Evolutionary conservation across 2,329 filamentous ascomycete species (phyloP).

Genomic region (Sporothrix dimorphospora): DNA sequence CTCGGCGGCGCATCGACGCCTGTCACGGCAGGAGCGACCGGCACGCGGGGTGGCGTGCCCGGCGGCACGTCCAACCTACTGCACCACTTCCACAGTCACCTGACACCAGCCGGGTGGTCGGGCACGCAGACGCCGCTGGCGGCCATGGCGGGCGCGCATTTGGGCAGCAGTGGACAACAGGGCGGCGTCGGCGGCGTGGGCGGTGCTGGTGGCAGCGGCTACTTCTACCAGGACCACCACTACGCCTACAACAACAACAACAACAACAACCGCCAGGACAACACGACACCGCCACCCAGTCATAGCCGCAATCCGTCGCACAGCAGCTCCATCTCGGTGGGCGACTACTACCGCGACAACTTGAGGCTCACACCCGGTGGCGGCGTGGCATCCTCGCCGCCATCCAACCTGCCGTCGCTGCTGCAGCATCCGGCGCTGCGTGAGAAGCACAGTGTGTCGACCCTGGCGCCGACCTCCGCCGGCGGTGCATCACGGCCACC

Average conservation of each 20-base stretch:
- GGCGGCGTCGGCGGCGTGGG: conserved; percentile 36
- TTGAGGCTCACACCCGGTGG: conserved; percentile 18
- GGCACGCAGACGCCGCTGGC: conserved; percentile 79
- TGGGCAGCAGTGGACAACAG: conserved; percentile 54
- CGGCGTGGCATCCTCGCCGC: conserved; percentile 9
- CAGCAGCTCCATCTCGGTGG: conserved; percentile 41
- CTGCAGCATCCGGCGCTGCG: conserved; percentile 44
- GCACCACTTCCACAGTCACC: conserved; percentile 80
- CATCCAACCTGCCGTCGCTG: conserved; percentile 18
- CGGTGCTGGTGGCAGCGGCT: conserved; percentile 22
- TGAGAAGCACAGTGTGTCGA: conserved; percentile 66
- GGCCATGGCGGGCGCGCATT: conserved; percentile 73
- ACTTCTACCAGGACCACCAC: conserved; percentile 25
- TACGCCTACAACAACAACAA: neutral
- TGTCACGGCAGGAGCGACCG: conserved; percentile 51
- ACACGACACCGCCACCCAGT: conserved; percentile 26
- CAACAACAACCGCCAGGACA: conserved; percentile 3
- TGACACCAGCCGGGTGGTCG: conserved; percentile 66
- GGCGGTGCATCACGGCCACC: conserved; percentile 55
- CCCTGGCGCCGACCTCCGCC: conserved; percentile 59
- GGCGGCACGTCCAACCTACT: conserved; percentile 72
- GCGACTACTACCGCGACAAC: conserved; percentile 34
- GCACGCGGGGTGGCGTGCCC: conserved; percentile 57
- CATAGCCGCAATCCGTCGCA: conserved; percentile 39
- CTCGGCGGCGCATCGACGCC: conserved; percentile 60